Evolutionary conservation across 768 basidiomycete genomes (phyloP), one percentile per base, ranked within the genome.

Genomic region (Lactifluus pinguis): DNA sequence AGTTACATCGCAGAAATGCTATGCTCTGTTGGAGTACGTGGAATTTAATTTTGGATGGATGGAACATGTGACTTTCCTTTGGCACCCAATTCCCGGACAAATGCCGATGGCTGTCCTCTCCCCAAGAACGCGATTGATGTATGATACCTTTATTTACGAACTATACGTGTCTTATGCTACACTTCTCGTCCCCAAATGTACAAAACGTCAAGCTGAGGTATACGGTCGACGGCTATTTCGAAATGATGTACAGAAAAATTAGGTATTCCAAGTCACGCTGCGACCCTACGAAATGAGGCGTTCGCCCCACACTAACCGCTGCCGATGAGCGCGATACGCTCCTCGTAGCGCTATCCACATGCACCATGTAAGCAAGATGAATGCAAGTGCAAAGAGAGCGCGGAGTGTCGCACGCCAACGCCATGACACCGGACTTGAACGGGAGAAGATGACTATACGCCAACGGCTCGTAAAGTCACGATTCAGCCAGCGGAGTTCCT

Each of bases 221-320:
- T 55, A 45, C 11, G 29, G 32, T 32, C 32, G 21, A 49, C n/a
- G 21, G 38, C 44, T 38, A 14, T 29, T 45, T n/a, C 42, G 30
- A 49, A 42, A 38, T 9, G 15, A 17, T 30, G 7, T 4, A 41
- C 41, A 6, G 5, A 10, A 3, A 9, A 32, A 25, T 4, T 4
- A 42, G 15, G 6, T 29, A 34, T 44, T 17, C 53, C 45, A 30
- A 41, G 21, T 38, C 32, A 36, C 8, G 21, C 1, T 3, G 4
- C 4, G 48, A 30, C 36, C 39, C 76, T 72, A 91, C 47, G 84
- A 86, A 80, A 90, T 86, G 62, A 91, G 75, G 57, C 83, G 80
- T 68, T 88, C 87, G 57, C 89, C 89, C 87, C 87, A 91, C 10
- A 91, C 82, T n/a, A 89, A 79, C 49, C 86, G 76, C 67, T 87